Percentiles rank a stretch among this genome's conserved stretches.
Evolutionary conservation across 352 stramenopile genomes (phyloP).

Genomic region (Globisporangium sylvaticum): DNA sequence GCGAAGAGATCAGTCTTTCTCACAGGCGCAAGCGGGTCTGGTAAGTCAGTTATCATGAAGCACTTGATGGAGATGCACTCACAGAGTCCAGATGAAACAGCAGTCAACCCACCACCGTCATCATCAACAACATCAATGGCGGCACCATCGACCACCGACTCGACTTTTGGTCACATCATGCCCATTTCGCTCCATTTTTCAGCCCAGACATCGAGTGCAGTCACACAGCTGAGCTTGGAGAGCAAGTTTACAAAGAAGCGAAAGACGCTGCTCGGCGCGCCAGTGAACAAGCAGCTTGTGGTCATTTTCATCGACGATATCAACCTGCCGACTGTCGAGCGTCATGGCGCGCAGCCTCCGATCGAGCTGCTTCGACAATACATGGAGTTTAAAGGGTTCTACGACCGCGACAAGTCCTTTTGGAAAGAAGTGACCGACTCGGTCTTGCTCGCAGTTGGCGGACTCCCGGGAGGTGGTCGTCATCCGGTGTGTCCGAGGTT

Average conservation of each 20-base stretch:
- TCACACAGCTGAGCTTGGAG: constrained; percentile 86
- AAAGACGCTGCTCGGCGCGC: constrained; percentile 89
- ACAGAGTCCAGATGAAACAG: background rate
- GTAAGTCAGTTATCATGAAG: constrained; percentile 86
- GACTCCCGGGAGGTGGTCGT: constrained; percentile 51
- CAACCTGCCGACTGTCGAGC: constrained; percentile 86
- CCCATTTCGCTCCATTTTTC: constrained; percentile 80
- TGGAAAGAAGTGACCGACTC: constrained; percentile 76
- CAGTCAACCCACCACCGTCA: background rate
- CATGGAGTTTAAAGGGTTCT: constrained; percentile 67
- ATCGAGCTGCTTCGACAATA: constrained; percentile 76
- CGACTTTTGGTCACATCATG: constrained; percentile 28
- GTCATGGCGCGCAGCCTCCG: constrained; percentile 65
- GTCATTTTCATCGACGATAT: constrained; percentile 90
- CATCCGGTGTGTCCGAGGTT: constrained; percentile 59
- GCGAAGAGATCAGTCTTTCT: constrained; percentile 77
- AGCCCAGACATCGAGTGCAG: constrained; percentile 75
- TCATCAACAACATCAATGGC: background rate
- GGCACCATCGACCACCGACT: background rate
- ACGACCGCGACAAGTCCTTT: constrained; percentile 82
- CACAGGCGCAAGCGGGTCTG: constrained; percentile 85
- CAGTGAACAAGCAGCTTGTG: constrained; percentile 60
- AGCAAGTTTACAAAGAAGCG: constrained; percentile 90
- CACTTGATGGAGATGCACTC: constrained; percentile 51
- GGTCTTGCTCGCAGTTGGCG: constrained; percentile 61